phyloP scores from a whole-genome alignment of 2,329 filamentous ascomycete genomes.

The Ambrosiella beaveri region DNA sequence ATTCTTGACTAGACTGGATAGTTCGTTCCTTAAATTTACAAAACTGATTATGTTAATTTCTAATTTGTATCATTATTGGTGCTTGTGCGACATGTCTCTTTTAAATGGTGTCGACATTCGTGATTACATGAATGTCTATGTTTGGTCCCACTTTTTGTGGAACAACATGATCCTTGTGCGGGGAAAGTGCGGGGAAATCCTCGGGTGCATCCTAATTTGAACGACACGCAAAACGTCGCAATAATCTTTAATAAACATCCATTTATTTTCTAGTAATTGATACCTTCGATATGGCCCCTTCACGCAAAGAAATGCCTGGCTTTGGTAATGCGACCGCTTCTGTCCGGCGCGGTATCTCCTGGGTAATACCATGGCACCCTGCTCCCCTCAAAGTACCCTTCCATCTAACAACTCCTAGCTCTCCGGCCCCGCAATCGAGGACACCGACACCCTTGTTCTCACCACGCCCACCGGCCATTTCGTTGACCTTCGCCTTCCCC shows the following conservation, averaged over 20 bases:
- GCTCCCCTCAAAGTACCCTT: neutral
- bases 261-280: neutral
- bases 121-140: no score
- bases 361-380: slow-evolving; percentile 1
- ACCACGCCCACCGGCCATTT: slow-evolving; percentile 40
- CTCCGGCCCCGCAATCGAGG: slow-evolving; percentile 2
- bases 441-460: slow-evolving; percentile 36
- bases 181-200: no score
- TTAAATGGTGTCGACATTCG: no score
- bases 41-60: no score
- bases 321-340: neutral
- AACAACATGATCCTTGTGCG: no score
- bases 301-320: slow-evolving; percentile 1
- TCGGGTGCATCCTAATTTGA: neutral
- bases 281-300: neutral
- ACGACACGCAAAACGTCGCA: neutral
- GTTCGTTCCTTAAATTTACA: no score
- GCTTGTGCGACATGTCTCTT: no score
- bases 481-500: slow-evolving; percentile 40
- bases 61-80: no score
- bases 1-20: no score
- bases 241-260: neutral
- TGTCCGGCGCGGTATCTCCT: slow-evolving; percentile 8
- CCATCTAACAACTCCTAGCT: neutral
- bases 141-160: no score